Evolutionary conservation across 257 asterid genomes (phyloP).

Genomic region (Osmanthus fragrans): DNA sequence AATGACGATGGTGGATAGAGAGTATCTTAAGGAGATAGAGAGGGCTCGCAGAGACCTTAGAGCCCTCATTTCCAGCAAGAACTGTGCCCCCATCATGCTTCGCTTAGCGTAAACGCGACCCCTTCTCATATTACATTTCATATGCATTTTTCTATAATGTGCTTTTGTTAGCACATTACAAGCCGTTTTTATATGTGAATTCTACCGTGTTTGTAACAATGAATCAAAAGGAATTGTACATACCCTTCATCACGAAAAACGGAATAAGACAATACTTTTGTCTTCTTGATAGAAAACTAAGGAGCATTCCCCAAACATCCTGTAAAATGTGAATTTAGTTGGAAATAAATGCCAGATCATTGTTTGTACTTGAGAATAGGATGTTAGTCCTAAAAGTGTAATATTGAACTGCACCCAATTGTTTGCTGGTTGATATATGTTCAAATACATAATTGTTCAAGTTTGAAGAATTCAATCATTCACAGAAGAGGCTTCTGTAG

Average conservation of each 20-base stretch:
- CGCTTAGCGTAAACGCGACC: conserved; percentile 62
- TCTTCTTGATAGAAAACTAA: not conserved
- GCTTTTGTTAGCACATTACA: not conserved
- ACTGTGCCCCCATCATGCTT: conserved; percentile 84
- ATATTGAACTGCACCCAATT: not conserved
- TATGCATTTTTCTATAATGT: not conserved
- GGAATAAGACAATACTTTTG: not conserved
- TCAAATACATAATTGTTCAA: not conserved
- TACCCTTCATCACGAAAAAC: not conserved
- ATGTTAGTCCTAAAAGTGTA: not conserved
- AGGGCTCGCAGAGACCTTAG: conserved; percentile 61
- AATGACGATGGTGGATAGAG: conserved; percentile 42
- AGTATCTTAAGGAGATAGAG: conserved; percentile 61
- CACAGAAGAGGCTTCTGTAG: conserved; percentile 35
- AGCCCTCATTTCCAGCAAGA: conserved; percentile 64
- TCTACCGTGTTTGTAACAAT: not conserved
- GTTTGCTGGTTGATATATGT: not conserved
- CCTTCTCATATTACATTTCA: not conserved
- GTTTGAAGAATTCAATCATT: not conserved
- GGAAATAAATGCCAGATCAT: not conserved
- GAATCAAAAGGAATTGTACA: not conserved
- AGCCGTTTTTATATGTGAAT: too few relatives aligned
- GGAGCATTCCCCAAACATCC: not conserved
- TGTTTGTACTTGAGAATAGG: not conserved
- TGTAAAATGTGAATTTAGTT: not conserved